These are phyloP conservation scores for Sarcomyxa edulis DNA, from an alignment of 768 basidiomycete species.

Conservation along the genomic window DNA sequence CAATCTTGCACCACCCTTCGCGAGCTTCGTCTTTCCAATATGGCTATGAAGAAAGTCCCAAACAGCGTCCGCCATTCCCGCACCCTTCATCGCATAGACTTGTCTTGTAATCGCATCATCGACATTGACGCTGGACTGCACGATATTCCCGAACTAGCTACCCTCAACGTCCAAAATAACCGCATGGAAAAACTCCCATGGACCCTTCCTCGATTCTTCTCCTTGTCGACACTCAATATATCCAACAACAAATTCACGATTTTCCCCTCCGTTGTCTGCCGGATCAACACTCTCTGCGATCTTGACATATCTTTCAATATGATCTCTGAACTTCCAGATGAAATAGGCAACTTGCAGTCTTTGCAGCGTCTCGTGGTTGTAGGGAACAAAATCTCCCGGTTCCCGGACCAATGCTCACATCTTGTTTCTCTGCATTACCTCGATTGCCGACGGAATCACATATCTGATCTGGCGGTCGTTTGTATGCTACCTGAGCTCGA, in stretches of 20 bases:
- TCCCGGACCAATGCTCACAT: constrained; percentile 56
- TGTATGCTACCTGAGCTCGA: constrained; percentile 67
- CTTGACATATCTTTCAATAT: constrained; percentile 95
- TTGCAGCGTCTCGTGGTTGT: constrained; percentile 76
- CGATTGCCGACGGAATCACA: constrained; percentile 83
- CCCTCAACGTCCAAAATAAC: constrained; percentile 84
- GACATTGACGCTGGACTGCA: constrained; percentile 85
- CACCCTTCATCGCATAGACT: constrained; percentile 74
- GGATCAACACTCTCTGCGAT: constrained; percentile 69
- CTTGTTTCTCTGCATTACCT: constrained; percentile 62
- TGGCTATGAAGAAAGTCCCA: constrained; percentile 94
- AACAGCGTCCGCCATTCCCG: constrained; percentile 71
- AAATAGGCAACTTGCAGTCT: constrained; percentile 62
- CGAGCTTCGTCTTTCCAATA: constrained; percentile 82
- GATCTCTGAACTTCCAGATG: constrained; percentile 74
- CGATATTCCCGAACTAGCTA: constrained; percentile 61
- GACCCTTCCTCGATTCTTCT: constrained; percentile 72
- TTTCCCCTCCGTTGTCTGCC: constrained; percentile 71
- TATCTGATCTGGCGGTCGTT: constrained; percentile 69
- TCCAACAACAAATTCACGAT: constrained; percentile 90
- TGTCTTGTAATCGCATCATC: constrained; percentile 87
- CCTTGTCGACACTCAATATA: constrained; percentile 78
- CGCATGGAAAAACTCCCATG: constrained; percentile 81
- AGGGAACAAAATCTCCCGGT: constrained; percentile 74
- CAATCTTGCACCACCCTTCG: constrained; percentile 79